Evolutionary conservation across 306 rosid species (phyloP).

Genomic region (Citrullus amarus): DNA sequence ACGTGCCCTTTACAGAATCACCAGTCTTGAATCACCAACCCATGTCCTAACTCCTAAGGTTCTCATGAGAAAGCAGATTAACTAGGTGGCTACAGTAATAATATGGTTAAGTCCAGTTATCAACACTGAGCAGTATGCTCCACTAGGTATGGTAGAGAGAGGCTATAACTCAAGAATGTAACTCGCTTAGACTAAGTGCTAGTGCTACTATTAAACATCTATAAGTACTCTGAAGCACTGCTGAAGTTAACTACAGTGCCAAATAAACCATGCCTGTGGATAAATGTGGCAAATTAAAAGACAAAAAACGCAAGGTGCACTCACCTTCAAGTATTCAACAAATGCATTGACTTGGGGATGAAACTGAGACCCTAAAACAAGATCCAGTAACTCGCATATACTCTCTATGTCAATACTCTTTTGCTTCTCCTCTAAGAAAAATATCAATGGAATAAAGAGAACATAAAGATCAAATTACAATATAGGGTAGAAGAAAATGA

Average conservation of each 20-base stretch:
- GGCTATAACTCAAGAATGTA: neutral
- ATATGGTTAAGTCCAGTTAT: neutral
- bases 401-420: constrained; percentile 98
- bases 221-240: neutral
- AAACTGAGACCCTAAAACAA: constrained; percentile 72
- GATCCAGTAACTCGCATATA: constrained; percentile 70
- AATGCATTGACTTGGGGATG: constrained; percentile 59
- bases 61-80: neutral
- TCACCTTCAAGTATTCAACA: constrained; percentile 82
- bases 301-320: constrained; percentile 10
- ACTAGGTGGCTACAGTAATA: neutral
- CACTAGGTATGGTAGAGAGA: neutral
- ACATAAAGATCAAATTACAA: neutral
- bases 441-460: constrained; percentile 3
- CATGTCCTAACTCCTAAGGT: neutral
- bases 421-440: constrained; percentile 88
- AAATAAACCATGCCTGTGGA: neutral
- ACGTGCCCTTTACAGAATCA: neutral
- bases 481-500: neutral
- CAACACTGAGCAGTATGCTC: neutral
- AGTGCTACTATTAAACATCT: neutral
- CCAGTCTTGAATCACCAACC: neutral
- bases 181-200: neutral
- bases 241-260: neutral
- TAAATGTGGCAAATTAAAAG: neutral